These are phyloP conservation scores for Phytopythium vexans DNA, from an alignment of 352 stramenopile species.

Conservation along the genomic window DNA sequence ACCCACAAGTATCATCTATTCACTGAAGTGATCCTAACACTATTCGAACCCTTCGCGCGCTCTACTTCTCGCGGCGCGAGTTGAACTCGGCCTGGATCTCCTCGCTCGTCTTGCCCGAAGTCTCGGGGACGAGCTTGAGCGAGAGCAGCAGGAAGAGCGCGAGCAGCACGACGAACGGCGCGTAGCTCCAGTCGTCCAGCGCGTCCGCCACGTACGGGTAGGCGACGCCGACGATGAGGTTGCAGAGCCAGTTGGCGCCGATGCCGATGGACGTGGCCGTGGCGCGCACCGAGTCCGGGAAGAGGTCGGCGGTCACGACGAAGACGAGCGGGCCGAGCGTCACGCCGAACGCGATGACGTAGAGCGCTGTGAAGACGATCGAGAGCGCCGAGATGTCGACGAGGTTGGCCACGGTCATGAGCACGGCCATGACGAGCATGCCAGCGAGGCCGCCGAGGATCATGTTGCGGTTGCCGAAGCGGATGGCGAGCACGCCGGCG, in stretches of 20 bases:
- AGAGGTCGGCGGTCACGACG: constrained; percentile 36
- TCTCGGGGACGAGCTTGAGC: constrained; percentile 50
- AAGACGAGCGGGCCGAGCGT: constrained; percentile 45
- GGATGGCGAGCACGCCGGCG: no score
- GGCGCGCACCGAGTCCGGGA: constrained; percentile 43
- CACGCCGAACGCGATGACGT: no score
- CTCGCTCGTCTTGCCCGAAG: constrained; percentile 50
- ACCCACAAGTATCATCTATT: no score
- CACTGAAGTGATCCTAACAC: no score
- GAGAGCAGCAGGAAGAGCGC: constrained; percentile 37
- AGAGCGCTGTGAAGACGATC: no score
- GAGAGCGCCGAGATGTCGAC: no score
- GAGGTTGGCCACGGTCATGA: no score
- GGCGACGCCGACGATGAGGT: constrained; percentile 46
- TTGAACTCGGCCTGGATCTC: constrained; percentile 52
- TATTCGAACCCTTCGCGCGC: no score
- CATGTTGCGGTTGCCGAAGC: no score
- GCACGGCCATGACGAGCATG: no score
- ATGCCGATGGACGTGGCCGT: constrained; percentile 41
- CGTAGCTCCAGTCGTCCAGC: constrained; percentile 30
- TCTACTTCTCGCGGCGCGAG: constrained; percentile 5
- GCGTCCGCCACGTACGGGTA: constrained; percentile 52
- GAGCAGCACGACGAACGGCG: constrained; percentile 47
- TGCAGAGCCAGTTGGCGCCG: constrained; percentile 46
- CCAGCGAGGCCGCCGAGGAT: no score